phyloP scores from a whole-genome alignment of 2,329 filamentous ascomycete species.

The Berkeleyomyces rouxiae region DNA sequence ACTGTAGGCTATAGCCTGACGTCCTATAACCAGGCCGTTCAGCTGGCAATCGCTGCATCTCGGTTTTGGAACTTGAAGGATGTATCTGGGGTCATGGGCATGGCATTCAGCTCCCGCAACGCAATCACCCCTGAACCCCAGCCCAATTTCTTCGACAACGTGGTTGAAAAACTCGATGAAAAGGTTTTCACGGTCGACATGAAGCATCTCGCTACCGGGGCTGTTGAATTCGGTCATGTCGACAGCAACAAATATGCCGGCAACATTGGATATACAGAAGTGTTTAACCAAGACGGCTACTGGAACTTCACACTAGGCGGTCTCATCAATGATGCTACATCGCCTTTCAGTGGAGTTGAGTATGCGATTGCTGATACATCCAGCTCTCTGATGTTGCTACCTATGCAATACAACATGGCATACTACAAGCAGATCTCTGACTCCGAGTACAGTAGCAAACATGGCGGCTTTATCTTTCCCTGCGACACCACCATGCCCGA shows the following conservation, averaged over 20 bases:
- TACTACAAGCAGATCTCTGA: constrained; percentile 33
- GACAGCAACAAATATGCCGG: constrained; percentile 47
- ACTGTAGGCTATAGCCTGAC: constrained; percentile 20
- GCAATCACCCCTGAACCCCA: constrained; percentile 24
- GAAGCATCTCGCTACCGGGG: constrained; percentile 39
- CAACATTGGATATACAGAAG: constrained; percentile 41
- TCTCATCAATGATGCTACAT: too few species aligned
- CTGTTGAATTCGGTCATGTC: constrained; percentile 59
- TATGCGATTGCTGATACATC: constrained; percentile 36
- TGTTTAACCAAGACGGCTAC: constrained; percentile 48
- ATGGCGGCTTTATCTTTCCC: constrained; percentile 31
- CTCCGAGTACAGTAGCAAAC: constrained; percentile 24
- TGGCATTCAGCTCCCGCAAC: too few species aligned
- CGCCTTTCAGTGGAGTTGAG: too few species aligned
- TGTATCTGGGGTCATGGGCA: too few species aligned
- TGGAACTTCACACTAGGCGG: constrained; percentile 29
- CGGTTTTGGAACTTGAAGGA: constrained; percentile 19
- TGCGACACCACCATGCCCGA: constrained; percentile 31
- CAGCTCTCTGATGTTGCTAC: constrained; percentile 46
- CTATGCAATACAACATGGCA: constrained; percentile 30
- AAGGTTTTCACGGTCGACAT: constrained; percentile 48
- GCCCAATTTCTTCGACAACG: constrained; percentile 28
- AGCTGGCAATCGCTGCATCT: constrained; percentile 26
- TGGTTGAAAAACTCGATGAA: neutral
- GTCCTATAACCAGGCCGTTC: constrained; percentile 25